Percentiles rank a stretch among this genome's conserved stretches.
Evolutionary conservation across 805 yeast genomes (phyloP).

Genomic region (Hanseniaspora vineae): DNA sequence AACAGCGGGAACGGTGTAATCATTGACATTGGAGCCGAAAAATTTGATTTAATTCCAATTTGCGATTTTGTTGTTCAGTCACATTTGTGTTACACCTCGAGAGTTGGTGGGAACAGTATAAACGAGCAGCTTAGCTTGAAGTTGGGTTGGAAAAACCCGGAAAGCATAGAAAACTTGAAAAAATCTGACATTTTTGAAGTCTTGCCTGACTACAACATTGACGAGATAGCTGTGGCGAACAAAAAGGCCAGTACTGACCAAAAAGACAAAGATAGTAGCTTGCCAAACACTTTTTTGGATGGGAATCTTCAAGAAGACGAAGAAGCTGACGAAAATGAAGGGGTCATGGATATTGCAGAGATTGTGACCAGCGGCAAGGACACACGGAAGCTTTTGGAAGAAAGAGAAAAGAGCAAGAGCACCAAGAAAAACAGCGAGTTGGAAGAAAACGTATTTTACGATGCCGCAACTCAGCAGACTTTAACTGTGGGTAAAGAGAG

Average conservation of each 20-base stretch:
- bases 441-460: conserved; percentile 60
- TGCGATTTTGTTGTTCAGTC: conserved; percentile 53
- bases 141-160: conserved; percentile 16
- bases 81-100: conserved; percentile 37
- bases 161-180: conserved; percentile 66
- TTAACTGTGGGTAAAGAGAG: conserved; percentile 80
- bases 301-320: conserved; percentile 9
- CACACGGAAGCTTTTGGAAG: conserved; percentile 56
- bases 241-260: conserved; percentile 50
- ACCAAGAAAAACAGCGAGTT: conserved; percentile 45
- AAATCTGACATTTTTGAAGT: conserved; percentile 68
- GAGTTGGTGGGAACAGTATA: conserved; percentile 53
- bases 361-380: conserved; percentile 63
- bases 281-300: conserved; percentile 12
- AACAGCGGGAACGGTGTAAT: conserved; percentile 41
- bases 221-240: conserved; percentile 46
- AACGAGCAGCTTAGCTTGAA: conserved; percentile 36
- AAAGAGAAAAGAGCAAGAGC: conserved; percentile 39
- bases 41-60: conserved; percentile 72
- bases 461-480: conserved; percentile 35
- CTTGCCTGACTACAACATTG: conserved; percentile 18
- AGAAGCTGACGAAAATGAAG: conserved; percentile 43
- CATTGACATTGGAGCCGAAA: conserved; percentile 66
- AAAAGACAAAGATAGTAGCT: conserved; percentile 15
- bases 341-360: conserved; percentile 77